phyloP scores from a whole-genome alignment of 306 rosid species.

The Begonia loranthoides region DNA sequence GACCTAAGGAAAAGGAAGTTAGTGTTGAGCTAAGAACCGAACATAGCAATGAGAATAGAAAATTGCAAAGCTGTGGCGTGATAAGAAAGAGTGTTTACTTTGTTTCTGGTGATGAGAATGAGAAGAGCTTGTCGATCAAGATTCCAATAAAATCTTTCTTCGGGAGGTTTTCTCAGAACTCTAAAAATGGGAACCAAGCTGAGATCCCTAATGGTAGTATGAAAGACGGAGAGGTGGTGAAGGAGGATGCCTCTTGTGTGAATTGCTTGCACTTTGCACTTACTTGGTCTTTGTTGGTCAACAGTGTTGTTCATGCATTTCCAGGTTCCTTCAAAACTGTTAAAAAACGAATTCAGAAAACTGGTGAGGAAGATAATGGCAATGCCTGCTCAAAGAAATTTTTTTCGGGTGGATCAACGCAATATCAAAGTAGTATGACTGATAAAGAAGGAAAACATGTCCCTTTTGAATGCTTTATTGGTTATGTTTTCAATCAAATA shows the following conservation, averaged over 20 bases:
- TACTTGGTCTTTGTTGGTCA: conserved; percentile 64
- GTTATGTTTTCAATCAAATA: conserved; percentile 63
- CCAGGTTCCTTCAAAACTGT: conserved; percentile 69
- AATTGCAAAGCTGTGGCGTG: conserved; percentile 54
- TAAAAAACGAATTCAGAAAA: conserved; percentile 53
- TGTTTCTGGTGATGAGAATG: conserved; percentile 34
- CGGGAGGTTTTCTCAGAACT: conserved; percentile 53
- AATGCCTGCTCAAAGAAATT: conserved; percentile 36
- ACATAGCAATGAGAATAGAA: conserved; percentile 28
- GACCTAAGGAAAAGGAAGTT: conserved; percentile 30
- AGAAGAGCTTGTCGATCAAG: conserved; percentile 44
- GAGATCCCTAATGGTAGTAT: conserved; percentile 14
- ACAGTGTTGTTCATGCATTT: conserved; percentile 61
- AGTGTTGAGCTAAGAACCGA: conserved; percentile 37
- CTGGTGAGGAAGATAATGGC: conserved; percentile 32
- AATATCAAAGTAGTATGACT: conserved; percentile 14
- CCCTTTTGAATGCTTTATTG: conserved; percentile 61
- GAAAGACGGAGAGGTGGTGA: conserved; percentile 24
- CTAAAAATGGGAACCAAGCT: conserved; percentile 19
- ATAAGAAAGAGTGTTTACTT: conserved; percentile 23
- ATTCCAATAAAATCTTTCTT: conserved; percentile 52
- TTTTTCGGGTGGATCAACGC: conserved; percentile 41
- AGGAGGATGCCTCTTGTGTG: conserved; percentile 52
- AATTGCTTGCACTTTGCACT: conserved; percentile 80
- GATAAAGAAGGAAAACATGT: conserved; percentile 42